Conservation (phyloP, 2,329 filamentous ascomycete genomes). For the Fusarium sp. region DNA sequence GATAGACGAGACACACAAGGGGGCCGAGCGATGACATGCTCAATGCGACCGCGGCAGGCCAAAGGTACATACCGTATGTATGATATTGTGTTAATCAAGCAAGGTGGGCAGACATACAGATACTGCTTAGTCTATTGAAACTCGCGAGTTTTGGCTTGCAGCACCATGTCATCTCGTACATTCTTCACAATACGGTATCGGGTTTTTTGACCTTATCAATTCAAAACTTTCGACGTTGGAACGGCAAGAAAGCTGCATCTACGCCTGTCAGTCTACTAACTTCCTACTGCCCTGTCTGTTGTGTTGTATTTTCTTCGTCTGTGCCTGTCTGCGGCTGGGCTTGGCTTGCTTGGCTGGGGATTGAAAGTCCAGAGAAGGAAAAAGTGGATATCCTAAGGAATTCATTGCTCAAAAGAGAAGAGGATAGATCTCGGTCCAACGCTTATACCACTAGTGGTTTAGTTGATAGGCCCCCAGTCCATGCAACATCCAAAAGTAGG, state of each 20-base stretch:
- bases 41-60: slow-evolving; percentile 2
- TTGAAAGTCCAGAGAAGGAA: neutral
- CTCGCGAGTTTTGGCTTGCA: neutral
- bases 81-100: slow-evolving; percentile 7
- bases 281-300: neutral
- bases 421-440: slow-evolving; percentile 8
- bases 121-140: neutral
- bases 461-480: neutral
- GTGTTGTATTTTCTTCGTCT: neutral
- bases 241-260: neutral
- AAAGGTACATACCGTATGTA: neutral
- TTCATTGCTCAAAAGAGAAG: slow-evolving; percentile 2
- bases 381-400: slow-evolving; percentile 8
- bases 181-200: slow-evolving; percentile 1
- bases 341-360: neutral
- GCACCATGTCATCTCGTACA: neutral
- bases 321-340: neutral
- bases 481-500: slow-evolving; percentile 4
- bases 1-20: slow-evolving; percentile 12
- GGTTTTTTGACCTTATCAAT: neutral
- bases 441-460: neutral
- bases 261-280: neutral
- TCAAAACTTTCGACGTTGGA: neutral
- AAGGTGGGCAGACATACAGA: slow-evolving; percentile 9
- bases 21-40: slow-evolving; percentile 17